Percentiles rank a stretch among this genome's conserved stretches.
These are phyloP conservation scores for Cyclostephanos invisitatus DNA, from an alignment of 108 stramenopile species.

Conservation along the genomic window DNA sequence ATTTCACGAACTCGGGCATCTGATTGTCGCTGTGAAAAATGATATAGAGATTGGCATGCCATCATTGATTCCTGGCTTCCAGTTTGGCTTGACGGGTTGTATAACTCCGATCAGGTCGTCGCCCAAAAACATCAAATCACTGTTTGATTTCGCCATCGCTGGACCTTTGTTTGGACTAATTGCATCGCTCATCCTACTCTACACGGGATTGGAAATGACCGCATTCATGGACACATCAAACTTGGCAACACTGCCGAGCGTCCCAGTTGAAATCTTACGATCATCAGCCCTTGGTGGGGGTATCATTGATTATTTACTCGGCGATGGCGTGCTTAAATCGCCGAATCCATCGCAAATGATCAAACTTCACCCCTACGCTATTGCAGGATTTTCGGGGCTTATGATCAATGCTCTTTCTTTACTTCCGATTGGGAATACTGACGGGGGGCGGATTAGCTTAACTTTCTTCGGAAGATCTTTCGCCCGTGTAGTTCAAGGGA, in stretches of 20 bases:
- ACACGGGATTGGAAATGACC: slow-evolving; percentile 50
- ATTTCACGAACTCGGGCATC: slow-evolving; percentile 55
- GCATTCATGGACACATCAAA: slow-evolving; percentile 48
- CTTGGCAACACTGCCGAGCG: slow-evolving; percentile 42
- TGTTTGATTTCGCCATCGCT: slow-evolving; percentile 70
- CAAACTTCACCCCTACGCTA: slow-evolving; percentile 60
- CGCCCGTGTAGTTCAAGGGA: slow-evolving; percentile 56
- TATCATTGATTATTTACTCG: slow-evolving; percentile 54
- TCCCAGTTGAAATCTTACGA: slow-evolving; percentile 51
- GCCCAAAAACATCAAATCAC: slow-evolving; percentile 50
- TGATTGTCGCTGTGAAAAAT: slow-evolving; percentile 53
- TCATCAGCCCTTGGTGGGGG: slow-evolving; percentile 60
- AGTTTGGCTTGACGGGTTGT: slow-evolving; percentile 52
- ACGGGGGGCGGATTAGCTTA: slow-evolving; percentile 70
- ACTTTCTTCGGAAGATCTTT: slow-evolving; percentile 75
- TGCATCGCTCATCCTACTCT: slow-evolving; percentile 47
- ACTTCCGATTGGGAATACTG: slow-evolving; percentile 74
- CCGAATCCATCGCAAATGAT: slow-evolving; percentile 46
- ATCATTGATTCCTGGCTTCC: slow-evolving; percentile 56
- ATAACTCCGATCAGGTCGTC: slow-evolving; percentile 57
- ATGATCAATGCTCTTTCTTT: slow-evolving; percentile 58
- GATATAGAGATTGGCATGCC: slow-evolving; percentile 59
- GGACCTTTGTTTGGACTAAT: slow-evolving; percentile 54
- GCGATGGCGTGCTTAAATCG: slow-evolving; percentile 47
- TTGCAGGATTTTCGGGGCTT: slow-evolving; percentile 60